Percentiles rank a stretch among this genome's conserved stretches.
phyloP scores from a whole-genome alignment of 768 basidiomycete species.

The Lentinula guzmanii region DNA sequence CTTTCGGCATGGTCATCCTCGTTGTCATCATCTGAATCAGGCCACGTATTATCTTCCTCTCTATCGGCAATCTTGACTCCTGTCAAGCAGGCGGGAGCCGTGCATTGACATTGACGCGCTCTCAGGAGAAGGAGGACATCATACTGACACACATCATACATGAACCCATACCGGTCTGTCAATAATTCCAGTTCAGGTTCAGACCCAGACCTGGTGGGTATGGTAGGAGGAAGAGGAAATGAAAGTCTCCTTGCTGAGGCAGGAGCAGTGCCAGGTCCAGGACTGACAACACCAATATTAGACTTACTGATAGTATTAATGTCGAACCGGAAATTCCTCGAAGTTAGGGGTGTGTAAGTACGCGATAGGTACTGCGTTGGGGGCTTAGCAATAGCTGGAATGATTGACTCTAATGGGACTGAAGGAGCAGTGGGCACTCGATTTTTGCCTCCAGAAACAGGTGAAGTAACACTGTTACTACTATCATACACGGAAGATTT shows the following conservation, averaged over 20 bases:
- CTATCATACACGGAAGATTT: neutral
- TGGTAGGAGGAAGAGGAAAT: constrained; percentile 25
- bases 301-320: constrained; percentile 22
- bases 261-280: constrained; percentile 24
- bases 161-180: constrained; percentile 87
- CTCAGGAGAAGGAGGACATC: constrained; percentile 73
- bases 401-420: constrained; percentile 78
- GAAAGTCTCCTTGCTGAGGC: constrained; percentile 52
- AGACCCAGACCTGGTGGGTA: constrained; percentile 27
- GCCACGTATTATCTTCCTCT: constrained; percentile 74
- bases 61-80: constrained; percentile 86
- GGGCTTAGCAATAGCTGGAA: constrained; percentile 72
- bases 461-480: neutral
- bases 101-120: constrained; percentile 64
- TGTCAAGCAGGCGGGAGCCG: constrained; percentile 80
- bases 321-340: constrained; percentile 69
- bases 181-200: constrained; percentile 30
- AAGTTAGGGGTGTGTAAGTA: constrained; percentile 65
- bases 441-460: constrained; percentile 24
- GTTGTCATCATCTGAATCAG: constrained; percentile 51
- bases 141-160: constrained; percentile 80
- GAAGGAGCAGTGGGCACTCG: constrained; percentile 17
- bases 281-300: neutral
- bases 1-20: constrained; percentile 15
- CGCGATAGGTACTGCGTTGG: constrained; percentile 76